Evolutionary conservation across 2,329 filamentous ascomycete genomes (phyloP), one percentile per base, ranked within the genome.

Genomic region (Fusarium coicis): DNA sequence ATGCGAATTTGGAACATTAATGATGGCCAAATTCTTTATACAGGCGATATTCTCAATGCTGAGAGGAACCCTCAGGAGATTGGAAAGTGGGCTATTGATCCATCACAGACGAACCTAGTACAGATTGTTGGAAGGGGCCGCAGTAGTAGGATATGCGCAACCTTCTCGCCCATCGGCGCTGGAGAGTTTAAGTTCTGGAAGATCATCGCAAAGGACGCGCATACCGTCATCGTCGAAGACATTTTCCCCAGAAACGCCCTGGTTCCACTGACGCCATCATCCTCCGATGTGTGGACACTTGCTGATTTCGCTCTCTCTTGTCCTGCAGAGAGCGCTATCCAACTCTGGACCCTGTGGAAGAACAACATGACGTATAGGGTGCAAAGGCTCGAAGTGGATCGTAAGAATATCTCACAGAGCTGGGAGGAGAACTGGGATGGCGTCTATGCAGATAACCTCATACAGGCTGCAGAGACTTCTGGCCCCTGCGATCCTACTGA

Each of bases 171-270:
- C 1, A 90, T 96, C 72, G 93, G 95, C 36, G 89, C 91, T 44
- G 93, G 96, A 40, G 92, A 96, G 79, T 98, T 99, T 87, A 98
- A 97, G 81, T 95, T 99, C 79, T 99, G 95, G 94, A 87, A 85
- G 73, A 83, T 90, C n/a, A 89, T 89, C 59, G 89, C 93, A 23
- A 89, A 91, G 74, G 89, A 91, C 59, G 88, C 88, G 75, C 87
- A 92, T 76, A 86, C 84, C 5, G 80, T 94, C 26, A 86, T 91
- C 14, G 86, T 97, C 19, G 88, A 90, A 70, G 94, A 97, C 75
- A 84, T 94, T 28, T 95, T 93, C 74, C 88, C 93, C 0, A 85
- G 87, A 43, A 77, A 80, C 53, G 77, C 77, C 18, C 85, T 96
- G 37, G 86, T 92, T 32, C 93, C 95, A 4, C 89, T 89, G 67